Evolutionary conservation across 495 filamentous ascomycete genomes (phyloP), one percentile per base, ranked within the genome.

Genomic region (Recurvomyces mirabilis): DNA sequence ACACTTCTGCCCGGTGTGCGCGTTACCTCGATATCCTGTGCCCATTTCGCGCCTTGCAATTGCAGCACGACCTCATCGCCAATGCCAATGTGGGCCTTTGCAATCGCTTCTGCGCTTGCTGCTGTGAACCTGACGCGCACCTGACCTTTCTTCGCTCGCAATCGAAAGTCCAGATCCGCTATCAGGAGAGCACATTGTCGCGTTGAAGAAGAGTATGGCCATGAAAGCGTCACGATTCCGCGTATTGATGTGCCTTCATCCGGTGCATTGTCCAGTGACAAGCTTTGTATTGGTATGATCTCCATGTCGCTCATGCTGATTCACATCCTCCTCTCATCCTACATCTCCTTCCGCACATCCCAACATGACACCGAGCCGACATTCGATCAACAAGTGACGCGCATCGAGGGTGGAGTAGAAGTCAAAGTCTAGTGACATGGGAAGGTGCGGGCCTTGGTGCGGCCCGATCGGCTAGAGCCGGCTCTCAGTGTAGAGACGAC

Each of bases 151-250:
- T 66, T 67, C 18, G 73, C 71, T 15, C 91, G 85, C 25, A 94
- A 74, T 30, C 85, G 81, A 54, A 91, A 84, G 55, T 98, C 88
- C 19, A 81, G 78, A 43, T 95, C 91, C 10, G 82, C 81, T 4
- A 94, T 70, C 2, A 87, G 72, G 23, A 98, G 73, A 38, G 85
- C 78, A 49, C 84, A 65, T 9, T 76, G 78, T 29, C 71, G 69
- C 5, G 72, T 79, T 12, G 83, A 80, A 5, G 78, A 79, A 25
- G 82, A 93, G 61, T 83, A 98, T 0, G 91, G 91, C 89, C 91
- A 95, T 34, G 87, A 75, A 14, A 98, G 76, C 4, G 82, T 84
- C 25, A 94, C 78, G 1, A 85, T 68, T 12, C 79, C 87, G 39
- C 66, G 62, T 21, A 87, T 65, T n/a, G 63, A 33, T 41, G 28